Percentiles rank a stretch among this genome's conserved stretches.
Evolutionary conservation across 108 stramenopile species (phyloP).

Genomic region (Epithemia pelagica): DNA sequence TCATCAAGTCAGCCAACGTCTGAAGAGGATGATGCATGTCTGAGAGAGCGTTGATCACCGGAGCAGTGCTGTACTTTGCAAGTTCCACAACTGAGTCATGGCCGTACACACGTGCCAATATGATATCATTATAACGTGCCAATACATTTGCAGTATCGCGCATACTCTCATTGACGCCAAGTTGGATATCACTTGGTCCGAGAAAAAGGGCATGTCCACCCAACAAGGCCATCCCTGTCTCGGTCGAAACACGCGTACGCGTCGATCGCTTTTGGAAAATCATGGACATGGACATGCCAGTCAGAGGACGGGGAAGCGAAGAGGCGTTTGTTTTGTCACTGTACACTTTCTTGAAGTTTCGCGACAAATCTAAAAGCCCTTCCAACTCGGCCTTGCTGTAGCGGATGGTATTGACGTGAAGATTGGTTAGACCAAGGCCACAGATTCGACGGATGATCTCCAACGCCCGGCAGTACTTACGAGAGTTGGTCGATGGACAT

Average conservation of each 20-base stretch:
- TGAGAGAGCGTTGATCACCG: conserved; percentile 94
- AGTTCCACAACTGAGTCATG: conserved; percentile 81
- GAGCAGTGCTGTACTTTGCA: conserved; percentile 75
- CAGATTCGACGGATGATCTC: background rate
- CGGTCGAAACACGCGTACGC: conserved; percentile 93
- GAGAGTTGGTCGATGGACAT: conserved; percentile 78
- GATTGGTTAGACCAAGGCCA: background rate
- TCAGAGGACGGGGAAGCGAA: conserved; percentile 64
- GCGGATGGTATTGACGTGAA: background rate
- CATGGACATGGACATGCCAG: conserved; percentile 83
- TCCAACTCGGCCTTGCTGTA: conserved; percentile 77
- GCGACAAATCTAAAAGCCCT: conserved; percentile 68
- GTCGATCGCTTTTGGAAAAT: conserved; percentile 97
- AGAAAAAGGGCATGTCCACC: conserved; percentile 95
- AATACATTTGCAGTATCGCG: conserved; percentile 86
- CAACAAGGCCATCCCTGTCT: conserved; percentile 90
- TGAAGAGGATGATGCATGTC: conserved; percentile 97
- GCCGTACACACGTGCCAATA: conserved; percentile 90
- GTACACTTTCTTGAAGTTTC: conserved; percentile 67
- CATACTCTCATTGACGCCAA: conserved; percentile 95
- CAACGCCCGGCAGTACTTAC: conserved; percentile 20
- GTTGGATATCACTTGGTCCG: conserved; percentile 89
- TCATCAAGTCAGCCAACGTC: conserved; percentile 95
- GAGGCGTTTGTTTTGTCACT: conserved; percentile 34
- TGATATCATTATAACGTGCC: conserved; percentile 84